Base-by-base conservation (phyloP, 495 filamentous ascomycete genomes). In the Letharia lupina region DNA sequence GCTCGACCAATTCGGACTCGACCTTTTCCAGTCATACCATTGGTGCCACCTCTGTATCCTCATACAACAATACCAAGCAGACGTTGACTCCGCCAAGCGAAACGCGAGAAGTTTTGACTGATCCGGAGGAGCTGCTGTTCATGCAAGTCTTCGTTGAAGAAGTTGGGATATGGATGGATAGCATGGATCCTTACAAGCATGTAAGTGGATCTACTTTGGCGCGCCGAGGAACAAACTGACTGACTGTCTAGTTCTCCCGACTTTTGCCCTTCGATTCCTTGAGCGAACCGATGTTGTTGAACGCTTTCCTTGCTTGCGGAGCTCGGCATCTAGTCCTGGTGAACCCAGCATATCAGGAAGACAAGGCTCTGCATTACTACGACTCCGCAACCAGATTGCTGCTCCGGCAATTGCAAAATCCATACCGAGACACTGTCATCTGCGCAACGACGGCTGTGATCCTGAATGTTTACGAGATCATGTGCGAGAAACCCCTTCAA, bases 131-230 rank as follows among this genome's bases (percentile, higher is more conserved):
- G 73, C 81, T 91, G 3, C 79, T 86, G 50, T 90, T 91, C 70
- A 89, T 98, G 85, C 91, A 95, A 73, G 86, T 90, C 0, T 98
- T 96, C 73, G 86, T 94, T 37, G 91, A 96, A 71, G 89, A 96
- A 69, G 89, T 98, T 20, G 92, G 90, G 5, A 75, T 90, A 23
- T 96, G 93, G 90, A 94, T 98, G 91, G 94, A 98, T 74, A 89
- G 86, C 59, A 84, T 96, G 79, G 90, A 96, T 78, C 82, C 84
- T 40, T 81, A 84, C 72, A 95, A 96, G 79, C 90, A 97, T 77
- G 87, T 89, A 77, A 70, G 83, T 76, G 18, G 23, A 52, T 12
- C 0, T 23, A 23, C 15, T 31, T 11, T 39, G 41, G 39, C 61
- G 20, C 9, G 59, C 63, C 68, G 77, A 65, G 73, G 48, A 60